These are phyloP conservation scores for Lasiosphaeris hirsuta DNA, from an alignment of 495 filamentous ascomycete genomes.

Conservation along the genomic window DNA sequence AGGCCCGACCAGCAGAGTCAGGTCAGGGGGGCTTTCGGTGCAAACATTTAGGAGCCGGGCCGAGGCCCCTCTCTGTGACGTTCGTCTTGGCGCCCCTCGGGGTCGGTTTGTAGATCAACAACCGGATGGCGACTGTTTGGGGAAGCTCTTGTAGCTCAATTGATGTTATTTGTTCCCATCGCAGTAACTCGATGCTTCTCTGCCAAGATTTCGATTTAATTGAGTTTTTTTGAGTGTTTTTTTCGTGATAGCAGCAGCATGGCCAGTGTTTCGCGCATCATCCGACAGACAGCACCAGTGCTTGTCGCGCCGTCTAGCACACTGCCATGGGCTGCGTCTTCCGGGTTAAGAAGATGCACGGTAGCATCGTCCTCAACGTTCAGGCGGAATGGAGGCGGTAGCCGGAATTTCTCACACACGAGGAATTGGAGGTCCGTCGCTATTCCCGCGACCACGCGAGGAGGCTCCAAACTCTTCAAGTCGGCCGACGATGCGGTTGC, in stretches of 20 bases:
- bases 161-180: conserved; percentile 3
- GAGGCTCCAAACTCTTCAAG: conserved; percentile 52
- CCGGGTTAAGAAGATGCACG: not conserved
- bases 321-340: not conserved
- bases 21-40: not conserved
- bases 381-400: not conserved
- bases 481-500: conserved; percentile 59
- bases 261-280: conserved; percentile 11
- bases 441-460: conserved; percentile 31
- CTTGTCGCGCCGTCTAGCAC: not conserved
- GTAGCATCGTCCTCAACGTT: not conserved
- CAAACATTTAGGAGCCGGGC: conserved; percentile 7
- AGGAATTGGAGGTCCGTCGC: conserved; percentile 16
- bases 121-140: conserved; percentile 2
- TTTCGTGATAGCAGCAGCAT: not conserved
- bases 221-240: not conserved
- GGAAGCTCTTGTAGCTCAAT: not conserved
- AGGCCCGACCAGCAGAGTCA: not conserved
- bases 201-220: not conserved
- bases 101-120: conserved; percentile 7
- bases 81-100: not conserved
- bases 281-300: conserved; percentile 9
- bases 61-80: conserved; percentile 1
- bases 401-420: conserved; percentile 20
- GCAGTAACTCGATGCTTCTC: not conserved